These are phyloP conservation scores for Posidonia australis DNA, from an alignment of 106 monocot genomes.

Conservation along the genomic window DNA sequence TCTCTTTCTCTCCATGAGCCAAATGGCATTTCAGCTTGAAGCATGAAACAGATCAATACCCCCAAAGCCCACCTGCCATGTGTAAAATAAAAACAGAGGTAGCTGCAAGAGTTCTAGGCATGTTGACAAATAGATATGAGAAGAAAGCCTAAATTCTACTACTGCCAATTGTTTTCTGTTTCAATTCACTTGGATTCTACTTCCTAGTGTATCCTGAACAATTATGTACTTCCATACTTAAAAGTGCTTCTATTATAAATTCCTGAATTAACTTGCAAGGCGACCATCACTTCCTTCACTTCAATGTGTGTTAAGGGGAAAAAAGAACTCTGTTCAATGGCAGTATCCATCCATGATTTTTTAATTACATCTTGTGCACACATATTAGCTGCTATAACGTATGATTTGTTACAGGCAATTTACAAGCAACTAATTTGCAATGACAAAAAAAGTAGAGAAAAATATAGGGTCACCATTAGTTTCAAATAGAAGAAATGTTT, in stretches of 20 bases:
- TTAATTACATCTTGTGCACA: too few species aligned
- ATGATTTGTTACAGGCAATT: too few species aligned
- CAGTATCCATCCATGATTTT: neutral
- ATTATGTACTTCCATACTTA: neutral
- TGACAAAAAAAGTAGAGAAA: too few species aligned
- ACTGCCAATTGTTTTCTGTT: too few species aligned
- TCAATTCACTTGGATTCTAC: neutral
- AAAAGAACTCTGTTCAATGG: neutral
- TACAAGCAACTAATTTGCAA: too few species aligned
- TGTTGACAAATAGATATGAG: neutral
- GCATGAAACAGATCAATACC: slow-evolving; percentile 86
- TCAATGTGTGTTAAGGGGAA: neutral
- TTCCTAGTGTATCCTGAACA: neutral
- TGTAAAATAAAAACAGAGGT: neutral
- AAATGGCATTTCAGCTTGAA: slow-evolving; percentile 85
- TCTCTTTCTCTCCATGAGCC: slow-evolving; percentile 88
- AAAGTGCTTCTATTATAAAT: too few species aligned
- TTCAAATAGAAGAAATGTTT: neutral
- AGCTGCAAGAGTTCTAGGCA: neutral
- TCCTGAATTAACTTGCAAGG: too few species aligned
- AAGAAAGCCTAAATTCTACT: neutral
- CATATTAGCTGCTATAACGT: too few species aligned
- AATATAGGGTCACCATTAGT: too few species aligned
- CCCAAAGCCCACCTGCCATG: slow-evolving; percentile 86
- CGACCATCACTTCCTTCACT: too few species aligned